Conservation (phyloP, 2,329 filamentous ascomycete genomes). For the Pseudophaeomoniella oleicola region DNA sequence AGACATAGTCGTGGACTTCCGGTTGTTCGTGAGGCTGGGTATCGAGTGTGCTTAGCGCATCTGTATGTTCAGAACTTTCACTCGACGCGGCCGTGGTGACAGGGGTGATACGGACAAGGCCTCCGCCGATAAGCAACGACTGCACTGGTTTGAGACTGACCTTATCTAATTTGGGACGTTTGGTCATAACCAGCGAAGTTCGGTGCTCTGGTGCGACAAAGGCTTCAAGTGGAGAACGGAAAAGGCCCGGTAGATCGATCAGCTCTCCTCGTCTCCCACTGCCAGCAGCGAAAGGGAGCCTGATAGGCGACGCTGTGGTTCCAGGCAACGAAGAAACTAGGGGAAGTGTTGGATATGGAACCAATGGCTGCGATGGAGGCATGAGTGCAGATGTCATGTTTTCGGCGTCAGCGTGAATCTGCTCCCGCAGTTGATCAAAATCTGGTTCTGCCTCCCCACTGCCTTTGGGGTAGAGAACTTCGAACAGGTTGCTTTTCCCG, state of each 20-base stretch:
- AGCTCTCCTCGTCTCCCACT: conserved; percentile 61
- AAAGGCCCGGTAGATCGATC: conserved; percentile 79
- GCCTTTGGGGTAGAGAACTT: conserved; percentile 75
- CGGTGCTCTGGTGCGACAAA: conserved; percentile 55
- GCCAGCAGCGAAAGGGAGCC: conserved; percentile 59
- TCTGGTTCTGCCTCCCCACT: conserved; percentile 28
- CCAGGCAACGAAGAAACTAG: conserved; percentile 76
- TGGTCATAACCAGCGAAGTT: conserved; percentile 61
- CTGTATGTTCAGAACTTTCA: not conserved
- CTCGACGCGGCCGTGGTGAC: conserved; percentile 39
- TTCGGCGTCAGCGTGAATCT: conserved; percentile 6
- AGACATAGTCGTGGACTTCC: not conserved
- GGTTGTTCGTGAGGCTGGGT: conserved; percentile 3
- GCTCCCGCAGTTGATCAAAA: conserved; percentile 14
- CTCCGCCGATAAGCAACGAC: conserved; percentile 71
- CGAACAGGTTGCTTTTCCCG: conserved; percentile 85
- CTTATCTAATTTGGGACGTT: conserved; percentile 59
- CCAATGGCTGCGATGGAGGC: conserved; percentile 60
- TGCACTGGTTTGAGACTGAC: conserved; percentile 58
- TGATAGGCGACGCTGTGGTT: conserved; percentile 88
- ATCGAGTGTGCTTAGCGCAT: conserved; percentile 4
- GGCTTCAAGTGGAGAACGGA: conserved; percentile 56
- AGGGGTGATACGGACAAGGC: conserved; percentile 77
- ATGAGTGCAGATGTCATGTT: conserved; percentile 35
- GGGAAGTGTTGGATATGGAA: conserved; percentile 69